Percentiles rank a stretch among this genome's conserved stretches.
Evolutionary conservation across 2,329 filamentous ascomycete genomes (phyloP).

Genomic region (Aspergillus intermedius): DNA sequence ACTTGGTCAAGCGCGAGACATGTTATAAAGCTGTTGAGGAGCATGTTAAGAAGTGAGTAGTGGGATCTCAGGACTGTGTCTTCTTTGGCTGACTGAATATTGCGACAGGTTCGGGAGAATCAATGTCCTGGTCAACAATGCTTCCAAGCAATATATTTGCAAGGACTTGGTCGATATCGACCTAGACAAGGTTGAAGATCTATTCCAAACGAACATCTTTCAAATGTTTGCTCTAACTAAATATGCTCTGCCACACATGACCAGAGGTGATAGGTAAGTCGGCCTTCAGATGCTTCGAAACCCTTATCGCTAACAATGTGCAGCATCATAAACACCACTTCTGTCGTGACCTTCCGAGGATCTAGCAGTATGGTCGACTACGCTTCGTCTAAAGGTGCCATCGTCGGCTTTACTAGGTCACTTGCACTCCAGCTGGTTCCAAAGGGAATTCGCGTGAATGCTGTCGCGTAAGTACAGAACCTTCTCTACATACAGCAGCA

Average conservation of each 20-base stretch:
- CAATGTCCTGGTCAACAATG: constrained; percentile 54
- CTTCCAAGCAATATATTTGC: constrained; percentile 51
- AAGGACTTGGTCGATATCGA: constrained; percentile 49
- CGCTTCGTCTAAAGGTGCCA: constrained; percentile 53
- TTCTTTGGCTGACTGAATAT: constrained; percentile 1
- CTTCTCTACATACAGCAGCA: background rate
- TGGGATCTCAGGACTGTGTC: too few relatives aligned
- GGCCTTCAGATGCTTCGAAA: background rate
- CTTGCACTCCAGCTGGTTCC: constrained; percentile 49
- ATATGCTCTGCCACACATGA: constrained; percentile 51
- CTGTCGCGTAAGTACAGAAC: constrained; percentile 31
- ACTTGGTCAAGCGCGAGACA: constrained; percentile 46
- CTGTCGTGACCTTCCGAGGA: constrained; percentile 50
- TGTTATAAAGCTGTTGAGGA: constrained; percentile 48
- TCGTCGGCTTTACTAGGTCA: constrained; percentile 50
- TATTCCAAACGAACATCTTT: constrained; percentile 52
- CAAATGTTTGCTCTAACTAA: constrained; percentile 57
- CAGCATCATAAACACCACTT: constrained; percentile 54
- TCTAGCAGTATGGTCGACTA: constrained; percentile 50
- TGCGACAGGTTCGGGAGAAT: constrained; percentile 34
- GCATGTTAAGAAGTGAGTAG: constrained; percentile 44
- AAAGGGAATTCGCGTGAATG: constrained; percentile 53
- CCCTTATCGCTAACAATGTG: background rate
- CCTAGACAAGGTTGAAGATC: constrained; percentile 49
- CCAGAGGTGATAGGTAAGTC: constrained; percentile 42